A percentile compares a stretch with the other conserved stretches of the same genome.
These are phyloP conservation scores for Sporothrix pseudoabietina DNA, from an alignment of 2,329 filamentous ascomycete species.

Conservation along the genomic window DNA sequence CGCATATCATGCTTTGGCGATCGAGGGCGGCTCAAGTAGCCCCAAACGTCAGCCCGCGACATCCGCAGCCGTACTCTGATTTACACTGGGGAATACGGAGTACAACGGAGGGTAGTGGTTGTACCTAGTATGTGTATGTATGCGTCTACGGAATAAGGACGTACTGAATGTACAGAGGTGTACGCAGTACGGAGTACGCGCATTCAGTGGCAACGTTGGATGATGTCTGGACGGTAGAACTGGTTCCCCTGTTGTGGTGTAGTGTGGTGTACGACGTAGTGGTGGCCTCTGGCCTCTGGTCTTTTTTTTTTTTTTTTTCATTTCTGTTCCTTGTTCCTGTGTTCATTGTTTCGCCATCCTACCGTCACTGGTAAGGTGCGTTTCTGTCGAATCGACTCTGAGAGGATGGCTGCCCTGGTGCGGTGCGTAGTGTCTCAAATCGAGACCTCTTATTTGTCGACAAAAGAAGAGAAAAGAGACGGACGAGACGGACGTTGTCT, in stretches of 20 bases:
- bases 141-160: too few relatives aligned
- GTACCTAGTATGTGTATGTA: too few relatives aligned
- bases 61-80: neutral
- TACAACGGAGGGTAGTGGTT: too few relatives aligned
- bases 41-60: neutral
- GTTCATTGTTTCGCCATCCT: too few relatives aligned
- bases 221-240: neutral
- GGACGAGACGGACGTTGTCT: neutral
- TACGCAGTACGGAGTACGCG: too few relatives aligned
- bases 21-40: neutral
- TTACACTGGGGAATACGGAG: neutral
- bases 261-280: too few relatives aligned
- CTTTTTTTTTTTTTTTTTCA: neutral
- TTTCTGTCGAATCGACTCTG: neutral
- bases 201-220: neutral
- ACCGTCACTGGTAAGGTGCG: too few relatives aligned
- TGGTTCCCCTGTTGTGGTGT: too few relatives aligned
- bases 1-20: too few relatives aligned
- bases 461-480: neutral
- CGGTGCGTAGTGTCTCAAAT: conserved; percentile 2
- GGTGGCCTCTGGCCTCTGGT: neutral
- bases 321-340: neutral
- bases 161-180: neutral
- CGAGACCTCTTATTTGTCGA: neutral
- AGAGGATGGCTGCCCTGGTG: neutral